Base-by-base conservation (phyloP, 208 protist genomes). In the Wallacemonas collosoma region DNA sequence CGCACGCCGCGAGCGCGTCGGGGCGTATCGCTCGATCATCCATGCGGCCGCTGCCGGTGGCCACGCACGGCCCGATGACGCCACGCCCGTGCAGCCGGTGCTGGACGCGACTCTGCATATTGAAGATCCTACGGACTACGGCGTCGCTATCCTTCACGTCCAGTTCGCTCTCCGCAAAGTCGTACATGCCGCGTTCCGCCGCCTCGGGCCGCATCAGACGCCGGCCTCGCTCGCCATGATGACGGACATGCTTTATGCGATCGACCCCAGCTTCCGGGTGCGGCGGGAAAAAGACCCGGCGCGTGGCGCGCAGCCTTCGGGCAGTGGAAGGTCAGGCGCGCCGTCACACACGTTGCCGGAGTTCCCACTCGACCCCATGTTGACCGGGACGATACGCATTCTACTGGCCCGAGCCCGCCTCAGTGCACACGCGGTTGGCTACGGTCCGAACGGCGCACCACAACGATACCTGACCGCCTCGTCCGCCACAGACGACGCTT, bases 91-190 rank as follows among this genome's bases (percentile, higher is more conserved):
- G 53, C 17, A 48, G 8, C 69, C 72, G 1, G 74, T 82, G 60
- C 60, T 91, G 17, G 87, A 93, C 68, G 82, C 83, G 1, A 78
- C 87, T 2, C 79, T 93, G 12, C 81, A 82, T 56, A 71, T 96
- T 50, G 87, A 90, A 69, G 87, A 95, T 45, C 89, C 87, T 9
- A 80, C 73, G 17, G 80, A 96, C 75, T 94, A 86, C 75, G 89
- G 88, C 11, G 87, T 96, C 38, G 86, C 76, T 11, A 36, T 96
- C 62, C 86, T 96, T 68, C 92, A 96, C 67, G 63, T 95, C 14
- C 81, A 82, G 36, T 96, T 90, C 81, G 92, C 92, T 2, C 79
- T 96, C 43, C 82, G 87, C 58, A 96, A 96, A 66, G 80, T 94
- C 26, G 82, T 96, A 40, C 92, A 96, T 75, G 82, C 81, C 14